Percentiles rank a stretch among this genome's conserved stretches.
Conservation (phyloP, 306 rosid species). For the Aeschynomene evenia region DNA sequence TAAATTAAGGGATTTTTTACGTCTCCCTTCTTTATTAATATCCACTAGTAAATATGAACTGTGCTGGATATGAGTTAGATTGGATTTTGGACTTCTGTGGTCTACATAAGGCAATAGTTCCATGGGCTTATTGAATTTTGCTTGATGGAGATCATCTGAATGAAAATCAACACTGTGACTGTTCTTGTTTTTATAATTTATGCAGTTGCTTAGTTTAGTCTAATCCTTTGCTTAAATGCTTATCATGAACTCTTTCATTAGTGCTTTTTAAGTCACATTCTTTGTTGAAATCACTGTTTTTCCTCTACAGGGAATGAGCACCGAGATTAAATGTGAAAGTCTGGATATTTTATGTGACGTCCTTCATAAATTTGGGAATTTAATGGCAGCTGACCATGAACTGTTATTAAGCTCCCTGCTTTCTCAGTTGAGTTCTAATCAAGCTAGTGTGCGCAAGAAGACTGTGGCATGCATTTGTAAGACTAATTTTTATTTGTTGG, state of each 20-base stretch:
- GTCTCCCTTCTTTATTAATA: neutral
- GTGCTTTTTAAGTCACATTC: neutral
- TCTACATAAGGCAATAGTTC: neutral
- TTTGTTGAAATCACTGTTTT: slow-evolving; percentile 7
- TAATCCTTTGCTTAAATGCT: neutral
- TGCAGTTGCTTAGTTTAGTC: neutral
- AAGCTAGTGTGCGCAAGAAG: slow-evolving; percentile 87
- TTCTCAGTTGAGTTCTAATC: slow-evolving; percentile 86
- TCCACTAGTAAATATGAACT: neutral
- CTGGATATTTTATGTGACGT: slow-evolving; percentile 87
- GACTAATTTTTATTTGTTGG: slow-evolving; percentile 5
- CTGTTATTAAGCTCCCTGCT: slow-evolving; percentile 71
- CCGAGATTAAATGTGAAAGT: slow-evolving; percentile 90
- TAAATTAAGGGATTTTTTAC: no score
- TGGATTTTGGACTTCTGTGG: slow-evolving; percentile 2
- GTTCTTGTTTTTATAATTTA: slow-evolving; percentile 8
- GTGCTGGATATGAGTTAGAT: neutral
- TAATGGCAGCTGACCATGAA: slow-evolving; percentile 77
- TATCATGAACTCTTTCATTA: slow-evolving; percentile 1
- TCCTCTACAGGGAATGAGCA: slow-evolving; percentile 59
- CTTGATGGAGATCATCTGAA: neutral
- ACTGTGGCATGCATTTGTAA: slow-evolving; percentile 89
- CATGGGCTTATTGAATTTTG: slow-evolving; percentile 1
- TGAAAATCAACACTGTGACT: neutral
- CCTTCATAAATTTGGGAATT: slow-evolving; percentile 88